Conservation (phyloP, 208 protist species). For the Acanthamoeba polyphaga region DNA sequence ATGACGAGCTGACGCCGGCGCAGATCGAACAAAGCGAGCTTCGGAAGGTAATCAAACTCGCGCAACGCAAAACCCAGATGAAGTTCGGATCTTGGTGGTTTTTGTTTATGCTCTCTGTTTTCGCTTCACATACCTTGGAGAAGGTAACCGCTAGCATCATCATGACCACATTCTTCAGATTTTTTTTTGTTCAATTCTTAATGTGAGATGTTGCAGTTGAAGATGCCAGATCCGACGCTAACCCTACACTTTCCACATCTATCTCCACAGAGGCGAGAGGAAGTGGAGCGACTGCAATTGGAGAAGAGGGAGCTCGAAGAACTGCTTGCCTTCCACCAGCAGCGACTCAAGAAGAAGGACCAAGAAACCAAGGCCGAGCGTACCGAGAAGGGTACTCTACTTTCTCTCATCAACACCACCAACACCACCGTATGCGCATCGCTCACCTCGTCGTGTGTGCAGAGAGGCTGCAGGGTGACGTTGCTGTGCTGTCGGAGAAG, state of each 20-base stretch:
- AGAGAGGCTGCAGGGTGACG: conserved; percentile 1
- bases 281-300: not conserved
- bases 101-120: conserved; percentile 58
- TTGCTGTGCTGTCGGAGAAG: not conserved
- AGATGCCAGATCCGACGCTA: not conserved
- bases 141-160: conserved; percentile 11
- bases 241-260: not conserved
- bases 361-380: conserved; percentile 33
- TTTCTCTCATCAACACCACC: not conserved
- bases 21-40: conserved; percentile 21
- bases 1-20: not conserved
- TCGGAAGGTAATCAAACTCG: conserved; percentile 35
- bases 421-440: not conserved
- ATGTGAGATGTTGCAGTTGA: not conserved
- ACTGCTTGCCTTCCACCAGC: not conserved
- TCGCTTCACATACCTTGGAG: conserved; percentile 14
- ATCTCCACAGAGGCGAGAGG: not conserved
- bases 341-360: conserved; percentile 52
- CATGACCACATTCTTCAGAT: not conserved
- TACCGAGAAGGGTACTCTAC: conserved; percentile 6
- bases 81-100: conserved; percentile 62
- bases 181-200: not conserved
- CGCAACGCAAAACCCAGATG: conserved; percentile 18
- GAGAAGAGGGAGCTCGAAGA: conserved; percentile 37
- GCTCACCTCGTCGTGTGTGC: not conserved